Evolutionary conservation across 176 grass and related monocot genomes (phyloP).

Genomic region (Puya raimondii): DNA sequence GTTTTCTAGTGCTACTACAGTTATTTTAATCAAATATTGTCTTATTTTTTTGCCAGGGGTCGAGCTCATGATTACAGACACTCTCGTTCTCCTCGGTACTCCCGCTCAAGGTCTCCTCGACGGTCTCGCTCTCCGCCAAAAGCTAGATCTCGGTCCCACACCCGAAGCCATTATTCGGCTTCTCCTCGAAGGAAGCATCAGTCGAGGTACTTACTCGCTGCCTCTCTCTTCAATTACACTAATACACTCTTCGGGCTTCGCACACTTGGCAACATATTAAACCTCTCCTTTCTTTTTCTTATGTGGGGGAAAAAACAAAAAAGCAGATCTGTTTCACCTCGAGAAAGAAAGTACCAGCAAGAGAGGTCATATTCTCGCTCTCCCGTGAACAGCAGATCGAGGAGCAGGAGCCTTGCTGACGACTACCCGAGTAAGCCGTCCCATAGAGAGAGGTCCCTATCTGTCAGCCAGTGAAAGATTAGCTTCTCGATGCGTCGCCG

Average conservation of each 20-base stretch:
- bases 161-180: conserved; percentile 6
- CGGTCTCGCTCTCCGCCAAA: conserved; percentile 4
- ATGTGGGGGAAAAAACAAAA: no score
- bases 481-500: background rate
- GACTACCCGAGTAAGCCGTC: conserved; percentile 4
- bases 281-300: background rate
- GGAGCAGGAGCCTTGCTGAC: conserved; percentile 10
- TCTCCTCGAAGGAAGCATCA: conserved; percentile 1
- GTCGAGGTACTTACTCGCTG: background rate
- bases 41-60: conserved; percentile 8
- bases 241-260: background rate
- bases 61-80: background rate
- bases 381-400: conserved; percentile 14
- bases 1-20: no score
- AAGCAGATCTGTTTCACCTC: conserved; percentile 17
- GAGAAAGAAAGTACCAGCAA: background rate
- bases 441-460: conserved; percentile 12
- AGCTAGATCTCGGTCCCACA: background rate
- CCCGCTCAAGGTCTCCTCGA: conserved; percentile 9
- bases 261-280: background rate
- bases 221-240: background rate
- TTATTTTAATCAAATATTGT: no score
- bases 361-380: conserved; percentile 1
- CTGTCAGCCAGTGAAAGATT: conserved; percentile 15
- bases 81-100: conserved; percentile 15